These are phyloP conservation scores for Cronartium ribicola DNA, from an alignment of 1,284 basidiomycete species.

Conservation along the genomic window DNA sequence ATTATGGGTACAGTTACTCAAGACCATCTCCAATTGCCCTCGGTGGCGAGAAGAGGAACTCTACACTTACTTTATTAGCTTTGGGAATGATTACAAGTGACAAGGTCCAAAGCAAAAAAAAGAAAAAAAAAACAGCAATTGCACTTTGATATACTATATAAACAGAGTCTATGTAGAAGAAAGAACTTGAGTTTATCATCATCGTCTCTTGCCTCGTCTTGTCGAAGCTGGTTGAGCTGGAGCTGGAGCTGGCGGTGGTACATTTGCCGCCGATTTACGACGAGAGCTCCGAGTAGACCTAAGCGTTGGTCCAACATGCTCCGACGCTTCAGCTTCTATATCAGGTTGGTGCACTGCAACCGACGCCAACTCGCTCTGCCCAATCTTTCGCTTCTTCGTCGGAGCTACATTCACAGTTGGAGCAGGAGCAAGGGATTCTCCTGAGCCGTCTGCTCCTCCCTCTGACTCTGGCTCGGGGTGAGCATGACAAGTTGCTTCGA, in stretches of 20 bases:
- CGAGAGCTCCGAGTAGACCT: slow-evolving; percentile 33
- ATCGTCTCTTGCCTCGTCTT: too few relatives aligned
- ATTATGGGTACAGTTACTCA: too few relatives aligned
- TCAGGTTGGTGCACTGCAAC: neutral
- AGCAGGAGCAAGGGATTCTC: neutral
- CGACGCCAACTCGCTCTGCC: neutral
- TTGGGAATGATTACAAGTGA: too few relatives aligned
- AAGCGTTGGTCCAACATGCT: slow-evolving; percentile 24
- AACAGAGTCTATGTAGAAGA: too few relatives aligned
- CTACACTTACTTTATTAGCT: too few relatives aligned
- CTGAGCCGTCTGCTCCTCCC: neutral
- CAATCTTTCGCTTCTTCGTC: slow-evolving; percentile 29
- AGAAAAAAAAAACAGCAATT: too few relatives aligned
- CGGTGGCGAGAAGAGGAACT: too few relatives aligned
- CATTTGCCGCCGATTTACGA: slow-evolving; percentile 17
- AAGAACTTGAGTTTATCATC: too few relatives aligned
- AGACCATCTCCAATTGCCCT: too few relatives aligned
- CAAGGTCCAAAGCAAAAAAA: too few relatives aligned
- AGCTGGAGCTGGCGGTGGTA: neutral
- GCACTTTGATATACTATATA: too few relatives aligned
- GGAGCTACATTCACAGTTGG: neutral
- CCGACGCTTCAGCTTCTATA: neutral
- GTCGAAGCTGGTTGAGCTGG: too few relatives aligned
- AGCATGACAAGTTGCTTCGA: slow-evolving; percentile 9
- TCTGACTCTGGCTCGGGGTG: neutral